Evolutionary conservation across 768 basidiomycete species (phyloP).

Genomic region (Boletus fagicola): DNA sequence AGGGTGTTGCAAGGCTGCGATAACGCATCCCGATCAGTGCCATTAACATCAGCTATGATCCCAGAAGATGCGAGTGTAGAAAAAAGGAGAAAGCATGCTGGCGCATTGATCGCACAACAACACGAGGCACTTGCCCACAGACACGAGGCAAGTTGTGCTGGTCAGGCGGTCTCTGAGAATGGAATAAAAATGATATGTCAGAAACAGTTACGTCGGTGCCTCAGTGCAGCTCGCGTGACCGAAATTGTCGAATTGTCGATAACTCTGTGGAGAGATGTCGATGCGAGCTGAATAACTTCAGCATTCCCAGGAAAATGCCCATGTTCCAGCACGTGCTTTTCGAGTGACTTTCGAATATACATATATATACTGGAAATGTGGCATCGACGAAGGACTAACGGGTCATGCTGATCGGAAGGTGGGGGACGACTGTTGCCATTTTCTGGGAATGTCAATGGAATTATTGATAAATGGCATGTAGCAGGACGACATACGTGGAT

Average conservation of each 20-base stretch:
- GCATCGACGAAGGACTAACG: neutral
- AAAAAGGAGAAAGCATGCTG: neutral
- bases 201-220: neutral
- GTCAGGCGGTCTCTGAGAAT: neutral
- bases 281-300: neutral
- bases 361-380: neutral
- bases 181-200: neutral
- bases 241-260: neutral
- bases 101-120: neutral
- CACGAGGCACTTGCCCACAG: slow-evolving; percentile 13
- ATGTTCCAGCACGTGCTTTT: neutral
- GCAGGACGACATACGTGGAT: slow-evolving; percentile 14
- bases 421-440: neutral
- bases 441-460: neutral
- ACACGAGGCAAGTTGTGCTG: slow-evolving; percentile 11
- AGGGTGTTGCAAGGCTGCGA: neutral
- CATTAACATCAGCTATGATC: neutral
- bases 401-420: neutral
- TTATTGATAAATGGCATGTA: neutral
- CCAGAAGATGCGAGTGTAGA: neutral
- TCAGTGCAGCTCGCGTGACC: neutral
- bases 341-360: neutral
- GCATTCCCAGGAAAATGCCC: neutral
- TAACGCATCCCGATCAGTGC: neutral
- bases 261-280: neutral